phyloP scores from a whole-genome alignment of 768 basidiomycete species.

The Auricularia sp. region DNA sequence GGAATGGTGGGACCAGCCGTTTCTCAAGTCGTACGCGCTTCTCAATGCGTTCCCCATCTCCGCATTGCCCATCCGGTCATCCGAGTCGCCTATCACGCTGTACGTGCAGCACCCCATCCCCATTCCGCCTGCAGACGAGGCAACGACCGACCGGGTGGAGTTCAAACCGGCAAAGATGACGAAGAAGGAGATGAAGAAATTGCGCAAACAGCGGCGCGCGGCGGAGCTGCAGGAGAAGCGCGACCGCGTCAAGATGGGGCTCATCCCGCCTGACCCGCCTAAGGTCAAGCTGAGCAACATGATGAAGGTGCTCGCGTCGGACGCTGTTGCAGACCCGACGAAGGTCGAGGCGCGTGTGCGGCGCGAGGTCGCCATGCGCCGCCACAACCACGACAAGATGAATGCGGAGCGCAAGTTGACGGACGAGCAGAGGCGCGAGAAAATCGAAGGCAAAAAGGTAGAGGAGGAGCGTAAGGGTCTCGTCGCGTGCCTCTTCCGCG shows the following conservation, averaged over 20 bases:
- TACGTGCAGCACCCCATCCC: conserved; percentile 97
- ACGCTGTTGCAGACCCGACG: conserved; percentile 95
- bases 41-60: conserved; percentile 41
- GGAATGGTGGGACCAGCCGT: conserved; percentile 95
- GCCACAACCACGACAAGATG: conserved; percentile 85
- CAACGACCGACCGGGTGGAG: conserved; percentile 53
- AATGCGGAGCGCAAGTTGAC: conserved; percentile 88
- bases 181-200: conserved; percentile 87
- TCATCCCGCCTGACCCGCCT: conserved; percentile 87
- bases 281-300: conserved; percentile 89
- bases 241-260: conserved; percentile 91
- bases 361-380: conserved; percentile 84
- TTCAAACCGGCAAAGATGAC: conserved; percentile 86
- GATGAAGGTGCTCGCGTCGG: conserved; percentile 95
- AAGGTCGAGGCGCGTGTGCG: conserved; percentile 93
- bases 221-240: conserved; percentile 89
- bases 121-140: conserved; percentile 78
- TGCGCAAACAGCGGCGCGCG: conserved; percentile 79
- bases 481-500: conserved; percentile 45
- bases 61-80: conserved; percentile 51
- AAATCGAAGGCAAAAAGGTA: conserved; percentile 72
- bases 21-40: conserved; percentile 77
- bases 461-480: conserved; percentile 82
- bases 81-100: conserved; percentile 69
- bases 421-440: conserved; percentile 81